These are phyloP conservation scores for Mikania micrantha DNA, from an alignment of 129 eudicot species.

Conservation along the genomic window DNA sequence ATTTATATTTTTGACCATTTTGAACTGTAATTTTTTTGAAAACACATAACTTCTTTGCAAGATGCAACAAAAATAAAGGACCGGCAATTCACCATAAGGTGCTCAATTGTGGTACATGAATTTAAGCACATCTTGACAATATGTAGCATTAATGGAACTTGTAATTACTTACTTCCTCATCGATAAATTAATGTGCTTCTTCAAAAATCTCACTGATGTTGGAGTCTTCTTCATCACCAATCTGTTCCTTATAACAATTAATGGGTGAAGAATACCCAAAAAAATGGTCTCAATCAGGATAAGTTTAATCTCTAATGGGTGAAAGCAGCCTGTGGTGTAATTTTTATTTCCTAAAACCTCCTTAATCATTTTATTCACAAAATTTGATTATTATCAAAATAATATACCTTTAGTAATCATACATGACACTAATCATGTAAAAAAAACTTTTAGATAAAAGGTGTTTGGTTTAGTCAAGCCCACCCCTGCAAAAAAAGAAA, in stretches of 20 bases:
- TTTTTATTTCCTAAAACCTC: no score
- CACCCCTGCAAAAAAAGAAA: neutral
- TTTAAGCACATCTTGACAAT: neutral
- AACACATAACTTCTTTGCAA: no score
- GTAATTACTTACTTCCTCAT: conserved; percentile 59
- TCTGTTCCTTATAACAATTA: conserved; percentile 38
- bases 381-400: neutral
- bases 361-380: neutral
- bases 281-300: no score
- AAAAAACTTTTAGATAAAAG: neutral
- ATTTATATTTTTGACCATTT: no score
- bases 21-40: no score
- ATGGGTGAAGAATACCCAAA: neutral
- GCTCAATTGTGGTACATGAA: neutral
- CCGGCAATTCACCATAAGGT: neutral
- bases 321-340: no score
- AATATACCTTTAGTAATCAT: neutral
- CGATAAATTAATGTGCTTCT: conserved; percentile 76
- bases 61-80: no score
- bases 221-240: conserved; percentile 76
- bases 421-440: neutral
- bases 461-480: neutral
- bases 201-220: conserved; percentile 64
- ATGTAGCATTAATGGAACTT: neutral
- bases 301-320: no score